Evolutionary conservation across 306 rosid species (phyloP).

Genomic region (Malus domestica): DNA sequence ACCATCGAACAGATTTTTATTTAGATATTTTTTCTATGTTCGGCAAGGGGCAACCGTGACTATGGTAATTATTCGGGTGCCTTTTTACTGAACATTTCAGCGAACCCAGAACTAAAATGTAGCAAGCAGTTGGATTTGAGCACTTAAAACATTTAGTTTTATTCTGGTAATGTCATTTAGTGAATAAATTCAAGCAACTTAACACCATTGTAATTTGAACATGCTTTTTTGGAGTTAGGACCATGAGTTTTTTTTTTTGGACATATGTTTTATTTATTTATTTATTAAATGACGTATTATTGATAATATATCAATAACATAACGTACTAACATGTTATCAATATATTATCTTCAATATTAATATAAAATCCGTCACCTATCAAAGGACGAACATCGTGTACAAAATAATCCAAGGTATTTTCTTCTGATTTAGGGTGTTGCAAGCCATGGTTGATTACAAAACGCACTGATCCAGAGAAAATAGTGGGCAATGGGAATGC

Average conservation of each 20-base stretch:
- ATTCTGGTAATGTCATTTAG: background rate
- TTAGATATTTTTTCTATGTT: too few relatives aligned
- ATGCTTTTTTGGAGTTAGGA: background rate
- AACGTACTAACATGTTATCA: background rate
- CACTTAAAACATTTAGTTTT: background rate
- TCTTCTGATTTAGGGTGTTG: background rate
- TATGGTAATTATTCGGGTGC: fast-evolving
- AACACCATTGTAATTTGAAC: background rate
- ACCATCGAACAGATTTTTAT: too few relatives aligned
- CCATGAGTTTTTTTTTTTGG: background rate
- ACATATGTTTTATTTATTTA: background rate
- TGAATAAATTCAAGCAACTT: background rate
- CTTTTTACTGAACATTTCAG: background rate
- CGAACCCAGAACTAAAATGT: background rate
- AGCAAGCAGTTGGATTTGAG: background rate
- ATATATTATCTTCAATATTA: background rate
- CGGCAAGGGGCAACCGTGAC: too few relatives aligned
- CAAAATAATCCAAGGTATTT: too few relatives aligned
- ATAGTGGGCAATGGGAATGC: background rate
- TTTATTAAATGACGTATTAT: background rate
- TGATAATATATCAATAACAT: too few relatives aligned
- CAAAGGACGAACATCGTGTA: too few relatives aligned
- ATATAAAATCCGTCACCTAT: too few relatives aligned
- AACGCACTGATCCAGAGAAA: background rate
- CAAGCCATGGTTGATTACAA: background rate